These are phyloP conservation scores for Brassica carinata DNA, from an alignment of 345 rosid genomes.

Conservation along the genomic window DNA sequence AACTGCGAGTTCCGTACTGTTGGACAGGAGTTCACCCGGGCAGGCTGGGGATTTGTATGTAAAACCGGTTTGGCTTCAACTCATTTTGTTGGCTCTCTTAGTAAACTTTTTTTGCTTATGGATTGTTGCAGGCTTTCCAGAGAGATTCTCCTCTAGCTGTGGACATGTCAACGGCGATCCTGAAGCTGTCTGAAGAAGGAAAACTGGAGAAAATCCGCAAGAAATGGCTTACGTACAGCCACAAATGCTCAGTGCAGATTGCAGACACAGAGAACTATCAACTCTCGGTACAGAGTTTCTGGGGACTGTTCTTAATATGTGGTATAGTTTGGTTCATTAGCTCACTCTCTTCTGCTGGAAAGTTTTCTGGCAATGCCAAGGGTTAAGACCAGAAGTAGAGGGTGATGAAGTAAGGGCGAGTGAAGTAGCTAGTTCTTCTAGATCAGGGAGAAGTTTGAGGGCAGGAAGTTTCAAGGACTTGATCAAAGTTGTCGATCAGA, in stretches of 20 bases:
- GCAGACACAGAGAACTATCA: slow-evolving; percentile 43
- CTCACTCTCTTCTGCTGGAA: slow-evolving; percentile 57
- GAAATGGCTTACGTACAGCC: slow-evolving; percentile 64
- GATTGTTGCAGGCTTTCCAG: slow-evolving; percentile 70
- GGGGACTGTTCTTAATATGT: slow-evolving; percentile 87
- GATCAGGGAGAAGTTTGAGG: slow-evolving; percentile 41
- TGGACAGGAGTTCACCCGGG: slow-evolving; percentile 90
- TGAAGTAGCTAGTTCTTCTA: slow-evolving; percentile 54
- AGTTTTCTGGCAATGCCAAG: slow-evolving; percentile 59
- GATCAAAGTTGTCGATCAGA: slow-evolving; percentile 63
- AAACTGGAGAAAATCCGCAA: slow-evolving; percentile 73
- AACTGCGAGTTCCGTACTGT: slow-evolving; percentile 72
- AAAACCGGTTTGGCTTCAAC: neutral
- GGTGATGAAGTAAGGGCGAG: slow-evolving; percentile 37
- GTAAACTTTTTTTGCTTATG: neutral
- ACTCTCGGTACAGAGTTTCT: slow-evolving; percentile 71
- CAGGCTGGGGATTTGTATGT: slow-evolving; percentile 99
- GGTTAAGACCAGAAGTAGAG: slow-evolving; percentile 46
- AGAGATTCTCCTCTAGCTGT: slow-evolving; percentile 93
- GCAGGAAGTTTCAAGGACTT: slow-evolving; percentile 53
- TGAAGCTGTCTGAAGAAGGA: slow-evolving; percentile 83
- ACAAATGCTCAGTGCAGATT: slow-evolving; percentile 54
- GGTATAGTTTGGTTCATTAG: slow-evolving; percentile 60
- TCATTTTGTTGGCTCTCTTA: neutral
- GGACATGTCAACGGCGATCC: slow-evolving; percentile 84